phyloP scores from a whole-genome alignment of 2,329 filamentous ascomycete species.

The Fusarium torreyae region DNA sequence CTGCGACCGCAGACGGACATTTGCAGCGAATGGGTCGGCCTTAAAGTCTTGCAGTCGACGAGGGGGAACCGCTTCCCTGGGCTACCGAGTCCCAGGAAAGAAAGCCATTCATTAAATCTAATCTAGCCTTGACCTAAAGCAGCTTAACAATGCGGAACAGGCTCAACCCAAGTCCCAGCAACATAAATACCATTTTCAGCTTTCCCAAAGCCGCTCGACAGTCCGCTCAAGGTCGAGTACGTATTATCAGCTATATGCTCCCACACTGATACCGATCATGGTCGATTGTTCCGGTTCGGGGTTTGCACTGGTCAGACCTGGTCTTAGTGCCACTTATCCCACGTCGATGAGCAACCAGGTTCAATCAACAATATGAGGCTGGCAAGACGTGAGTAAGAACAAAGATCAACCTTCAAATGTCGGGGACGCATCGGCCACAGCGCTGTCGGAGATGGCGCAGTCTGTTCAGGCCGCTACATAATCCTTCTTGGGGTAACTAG shows the following conservation, averaged over 20 bases:
- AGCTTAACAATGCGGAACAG: slow-evolving; percentile 46
- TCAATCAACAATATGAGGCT: slow-evolving; percentile 20
- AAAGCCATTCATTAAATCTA: slow-evolving; percentile 3
- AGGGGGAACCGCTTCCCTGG: slow-evolving; percentile 36
- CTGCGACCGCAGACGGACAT: slow-evolving; percentile 38
- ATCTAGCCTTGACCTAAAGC: slow-evolving; percentile 36
- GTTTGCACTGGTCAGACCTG: slow-evolving; percentile 15
- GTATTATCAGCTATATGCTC: background rate
- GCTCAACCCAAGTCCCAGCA: slow-evolving; percentile 16
- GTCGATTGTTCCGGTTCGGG: slow-evolving; percentile 18
- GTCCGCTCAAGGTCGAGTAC: slow-evolving; percentile 2
- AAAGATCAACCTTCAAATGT: slow-evolving; percentile 28
- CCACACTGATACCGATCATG: slow-evolving; percentile 14
- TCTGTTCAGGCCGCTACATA: slow-evolving; percentile 11
- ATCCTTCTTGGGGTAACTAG: slow-evolving; percentile 35
- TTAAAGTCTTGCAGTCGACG: slow-evolving; percentile 33
- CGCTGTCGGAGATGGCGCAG: slow-evolving; percentile 22
- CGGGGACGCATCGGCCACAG: slow-evolving; percentile 26
- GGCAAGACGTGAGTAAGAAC: slow-evolving; percentile 14
- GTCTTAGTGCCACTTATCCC: slow-evolving; percentile 14
- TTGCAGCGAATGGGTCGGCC: slow-evolving; percentile 32
- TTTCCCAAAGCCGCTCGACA: slow-evolving; percentile 5
- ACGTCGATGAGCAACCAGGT: slow-evolving; percentile 11
- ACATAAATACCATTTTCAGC: slow-evolving; percentile 20
- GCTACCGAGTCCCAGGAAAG: slow-evolving; percentile 17